A percentile compares a stretch with the other conserved stretches of the same genome.
Conservation (phyloP, 768 basidiomycete species). For the Trametes cingulata region DNA sequence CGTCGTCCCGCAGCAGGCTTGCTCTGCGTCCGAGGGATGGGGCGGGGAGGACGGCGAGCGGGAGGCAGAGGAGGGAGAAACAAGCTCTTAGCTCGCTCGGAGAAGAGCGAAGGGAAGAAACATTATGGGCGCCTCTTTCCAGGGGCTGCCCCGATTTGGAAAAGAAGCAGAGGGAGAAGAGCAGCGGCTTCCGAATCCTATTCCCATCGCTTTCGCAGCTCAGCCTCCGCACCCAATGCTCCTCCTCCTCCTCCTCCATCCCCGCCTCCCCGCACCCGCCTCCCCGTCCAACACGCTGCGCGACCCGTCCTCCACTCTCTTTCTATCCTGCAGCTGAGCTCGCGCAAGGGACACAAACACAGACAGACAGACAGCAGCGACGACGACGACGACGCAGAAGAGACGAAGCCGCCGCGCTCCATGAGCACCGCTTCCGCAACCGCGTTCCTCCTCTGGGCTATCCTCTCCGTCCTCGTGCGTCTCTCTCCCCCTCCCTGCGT, state of each 20-base stretch:
- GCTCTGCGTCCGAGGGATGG: neutral
- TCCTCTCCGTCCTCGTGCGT: slow-evolving; percentile 64
- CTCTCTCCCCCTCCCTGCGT: neutral
- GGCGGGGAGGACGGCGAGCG: neutral
- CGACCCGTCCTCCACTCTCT: neutral
- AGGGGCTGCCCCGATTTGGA: neutral
- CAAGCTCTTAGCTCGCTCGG: neutral
- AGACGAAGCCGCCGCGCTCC: slow-evolving; percentile 14
- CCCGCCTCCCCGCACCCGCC: neutral
- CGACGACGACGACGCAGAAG: neutral
- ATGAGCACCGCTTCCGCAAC: slow-evolving; percentile 78
- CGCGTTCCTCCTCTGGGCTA: slow-evolving; percentile 76
- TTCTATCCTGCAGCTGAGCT: neutral
- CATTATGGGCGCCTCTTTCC: slow-evolving; percentile 1
- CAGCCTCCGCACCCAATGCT: neutral
- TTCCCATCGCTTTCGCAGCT: neutral
- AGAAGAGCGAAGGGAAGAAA: neutral
- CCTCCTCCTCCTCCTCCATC: neutral
- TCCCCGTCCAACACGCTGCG: neutral
- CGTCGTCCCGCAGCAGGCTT: neutral
- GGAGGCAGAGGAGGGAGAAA: neutral
- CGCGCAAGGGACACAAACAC: neutral
- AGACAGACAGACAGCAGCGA: too few relatives aligned
- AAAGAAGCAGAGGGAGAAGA: neutral
- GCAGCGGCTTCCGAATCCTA: neutral